Evolutionary conservation across 2,329 filamentous ascomycete species (phyloP), one percentile per base, ranked within the genome.

Genomic region (Fusarium newnesense): DNA sequence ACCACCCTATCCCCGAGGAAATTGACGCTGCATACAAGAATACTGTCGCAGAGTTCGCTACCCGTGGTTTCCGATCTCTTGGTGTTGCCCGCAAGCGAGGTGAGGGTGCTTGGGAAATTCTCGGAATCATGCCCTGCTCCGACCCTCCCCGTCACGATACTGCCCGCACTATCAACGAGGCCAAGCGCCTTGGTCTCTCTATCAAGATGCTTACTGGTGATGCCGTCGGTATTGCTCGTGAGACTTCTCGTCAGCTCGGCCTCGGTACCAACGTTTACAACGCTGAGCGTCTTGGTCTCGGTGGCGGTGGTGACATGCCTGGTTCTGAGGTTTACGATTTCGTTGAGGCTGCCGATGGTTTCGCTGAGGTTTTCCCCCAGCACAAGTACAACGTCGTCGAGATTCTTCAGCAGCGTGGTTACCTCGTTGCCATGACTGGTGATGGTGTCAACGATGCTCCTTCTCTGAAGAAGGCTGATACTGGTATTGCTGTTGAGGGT

Each of bases 171-270:
- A 93, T 97, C 85, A 92, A 93, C 83, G 94, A 97, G 84, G 94
- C 94, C 80, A 96, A 96, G 88, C 89, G 87, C 73, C 90, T 97
- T 67, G 94, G 94, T 87, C 88, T 97, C 70, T 95, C 93, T 76
- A 95, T 97, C 85, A 97, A 97, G 89, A 97, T 97, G 94, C 90
- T 97, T 85, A 97, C 95, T 85, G 94, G 94, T 89, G 94, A 97
- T 81, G 94, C 95, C 76, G 94, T 97, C 81, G 95, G 94, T 83
- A 97, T 97, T 82, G 94, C 94, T 78, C 92, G 93, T 86, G 94
- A 97, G 85, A 97, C 94, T 77, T 96, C 94, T 61, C 93, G 94
- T 79, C 94, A 96, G 85, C 92, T 97, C 75, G 94, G 94, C 86
- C 92, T 97, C 69, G 94, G 94, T 79, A 96, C 94, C 80, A 97